Conservation (phyloP, 2,329 filamentous ascomycete genomes). For the Penicillium sp. region DNA sequence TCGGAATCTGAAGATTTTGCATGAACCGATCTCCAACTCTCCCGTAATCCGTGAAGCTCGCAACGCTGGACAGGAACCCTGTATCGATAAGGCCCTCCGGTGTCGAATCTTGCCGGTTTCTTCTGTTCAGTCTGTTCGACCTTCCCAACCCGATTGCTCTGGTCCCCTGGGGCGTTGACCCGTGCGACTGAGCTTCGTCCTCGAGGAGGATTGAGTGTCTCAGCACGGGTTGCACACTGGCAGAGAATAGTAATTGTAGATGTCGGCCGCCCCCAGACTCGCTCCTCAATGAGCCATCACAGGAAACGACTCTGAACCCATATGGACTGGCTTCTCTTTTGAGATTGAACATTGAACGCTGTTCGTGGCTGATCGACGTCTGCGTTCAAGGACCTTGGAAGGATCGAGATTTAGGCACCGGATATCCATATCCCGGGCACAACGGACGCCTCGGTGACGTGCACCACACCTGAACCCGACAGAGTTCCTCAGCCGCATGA, state of each 20-base stretch:
- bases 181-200: neutral
- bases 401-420: neutral
- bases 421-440: neutral
- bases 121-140: neutral
- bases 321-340: neutral
- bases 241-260: neutral
- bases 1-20: slow-evolving; percentile 30
- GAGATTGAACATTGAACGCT: neutral
- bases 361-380: neutral
- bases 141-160: neutral
- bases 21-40: slow-evolving; percentile 19
- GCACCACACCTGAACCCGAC: neutral
- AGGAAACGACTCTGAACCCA: neutral
- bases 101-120: neutral
- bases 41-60: slow-evolving; percentile 17
- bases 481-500: neutral
- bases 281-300: neutral
- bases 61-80: neutral
- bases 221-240: neutral
- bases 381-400: neutral
- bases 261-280: neutral
- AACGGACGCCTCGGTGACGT: neutral
- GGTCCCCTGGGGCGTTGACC: neutral
- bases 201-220: neutral
- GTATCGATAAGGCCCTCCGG: neutral